Evolutionary conservation across 352 stramenopile species (phyloP).

Genomic region (Globisporangium heterothallicum): DNA sequence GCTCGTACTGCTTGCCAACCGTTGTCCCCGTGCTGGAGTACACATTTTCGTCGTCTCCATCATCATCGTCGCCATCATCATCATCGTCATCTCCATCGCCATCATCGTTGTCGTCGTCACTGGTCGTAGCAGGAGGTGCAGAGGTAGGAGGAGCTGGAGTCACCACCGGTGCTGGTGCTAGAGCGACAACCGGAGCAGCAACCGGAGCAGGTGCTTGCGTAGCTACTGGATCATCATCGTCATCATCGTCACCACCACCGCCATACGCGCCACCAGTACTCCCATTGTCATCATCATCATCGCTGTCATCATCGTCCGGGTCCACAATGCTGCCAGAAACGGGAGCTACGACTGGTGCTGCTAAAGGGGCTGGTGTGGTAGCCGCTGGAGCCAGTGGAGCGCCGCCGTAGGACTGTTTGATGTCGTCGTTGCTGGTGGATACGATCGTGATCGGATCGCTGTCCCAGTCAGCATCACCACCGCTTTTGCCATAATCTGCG

Average conservation of each 20-base stretch:
- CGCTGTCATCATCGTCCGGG: neutral
- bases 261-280: neutral
- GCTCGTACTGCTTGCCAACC: slow-evolving; percentile 6
- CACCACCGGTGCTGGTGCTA: neutral
- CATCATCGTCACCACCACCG: neutral
- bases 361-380: no score
- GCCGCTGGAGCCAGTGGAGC: no score
- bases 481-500: neutral
- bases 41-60: neutral
- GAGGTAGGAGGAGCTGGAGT: neutral
- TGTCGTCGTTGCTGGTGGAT: slow-evolving; percentile 2
- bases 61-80: slow-evolving; percentile 8
- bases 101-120: neutral
- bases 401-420: slow-evolving; percentile 5
- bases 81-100: neutral
- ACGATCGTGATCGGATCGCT: neutral
- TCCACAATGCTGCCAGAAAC: neutral
- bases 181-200: neutral
- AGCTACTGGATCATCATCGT: neutral
- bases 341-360: neutral
- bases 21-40: neutral
- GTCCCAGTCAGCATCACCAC: slow-evolving; percentile 5
- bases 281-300: neutral
- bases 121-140: neutral
- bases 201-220: neutral